Evolutionary conservation across 108 stramenopile species (phyloP).

Genomic region (Nitzschia sp.): DNA sequence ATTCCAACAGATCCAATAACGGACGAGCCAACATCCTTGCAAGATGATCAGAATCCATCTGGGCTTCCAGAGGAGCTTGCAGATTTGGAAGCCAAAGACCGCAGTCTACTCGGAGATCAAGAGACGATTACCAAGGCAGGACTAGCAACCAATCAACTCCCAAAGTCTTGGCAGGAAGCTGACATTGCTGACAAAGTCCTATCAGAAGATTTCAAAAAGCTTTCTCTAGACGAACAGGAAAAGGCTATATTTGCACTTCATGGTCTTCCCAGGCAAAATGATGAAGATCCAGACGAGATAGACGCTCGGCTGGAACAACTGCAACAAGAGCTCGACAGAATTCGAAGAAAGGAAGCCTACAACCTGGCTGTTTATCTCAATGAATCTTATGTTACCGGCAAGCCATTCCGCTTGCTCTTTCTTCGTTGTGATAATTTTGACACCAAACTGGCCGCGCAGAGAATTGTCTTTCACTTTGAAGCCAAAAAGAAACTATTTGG

Average conservation of each 20-base stretch:
- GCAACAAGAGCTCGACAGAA: background rate
- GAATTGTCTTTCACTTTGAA: slow-evolving; percentile 14
- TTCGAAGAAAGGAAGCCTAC: slow-evolving; percentile 5
- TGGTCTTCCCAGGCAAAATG: background rate
- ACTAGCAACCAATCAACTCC: background rate
- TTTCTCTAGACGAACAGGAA: background rate
- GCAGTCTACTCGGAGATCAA: too few relatives aligned
- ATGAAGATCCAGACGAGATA: background rate
- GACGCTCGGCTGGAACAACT: background rate
- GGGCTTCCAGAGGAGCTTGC: too few relatives aligned
- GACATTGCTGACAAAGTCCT: background rate
- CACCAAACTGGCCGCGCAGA: background rate
- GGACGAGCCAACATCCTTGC: too few relatives aligned
- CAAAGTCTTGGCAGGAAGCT: background rate
- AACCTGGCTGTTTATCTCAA: slow-evolving; percentile 5
- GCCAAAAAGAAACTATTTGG: slow-evolving; percentile 21
- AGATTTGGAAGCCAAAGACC: too few relatives aligned
- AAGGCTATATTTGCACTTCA: slow-evolving; percentile 18
- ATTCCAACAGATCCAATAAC: too few relatives aligned
- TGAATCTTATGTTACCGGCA: slow-evolving; percentile 7
- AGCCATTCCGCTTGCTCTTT: slow-evolving; percentile 15
- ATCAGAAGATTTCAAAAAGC: slow-evolving; percentile 1
- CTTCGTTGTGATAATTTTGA: slow-evolving; percentile 10
- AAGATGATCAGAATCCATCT: too few relatives aligned
- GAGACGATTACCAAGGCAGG: too few relatives aligned